Evolutionary conservation across 208 protist species (phyloP).

Genomic region (Trypanosoma conorhini): DNA sequence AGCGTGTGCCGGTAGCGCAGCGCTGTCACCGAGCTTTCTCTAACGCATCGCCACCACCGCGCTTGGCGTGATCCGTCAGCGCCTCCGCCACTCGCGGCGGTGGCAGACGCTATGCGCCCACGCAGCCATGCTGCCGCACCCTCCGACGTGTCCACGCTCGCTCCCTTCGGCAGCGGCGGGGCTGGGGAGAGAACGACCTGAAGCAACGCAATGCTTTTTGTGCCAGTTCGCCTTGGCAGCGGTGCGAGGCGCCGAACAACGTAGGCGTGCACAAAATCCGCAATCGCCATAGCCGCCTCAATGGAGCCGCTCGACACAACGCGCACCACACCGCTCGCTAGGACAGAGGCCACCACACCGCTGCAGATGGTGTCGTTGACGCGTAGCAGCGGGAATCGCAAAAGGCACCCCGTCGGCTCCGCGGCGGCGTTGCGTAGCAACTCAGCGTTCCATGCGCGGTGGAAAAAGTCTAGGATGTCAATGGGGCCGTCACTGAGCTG

Average conservation of each 20-base stretch:
- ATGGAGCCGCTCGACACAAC: constrained; percentile 30
- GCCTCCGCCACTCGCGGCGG: too few species aligned
- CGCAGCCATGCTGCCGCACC: constrained; percentile 24
- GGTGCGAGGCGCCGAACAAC: constrained; percentile 6
- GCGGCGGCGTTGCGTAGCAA: constrained; percentile 27
- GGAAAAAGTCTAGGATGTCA: constrained; percentile 31
- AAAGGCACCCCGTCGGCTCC: constrained; percentile 28
- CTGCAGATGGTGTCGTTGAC: constrained; percentile 21
- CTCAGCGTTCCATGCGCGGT: constrained; percentile 41
- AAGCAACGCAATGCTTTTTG: constrained; percentile 28
- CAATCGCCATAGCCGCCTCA: constrained; percentile 22
- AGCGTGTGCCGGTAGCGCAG: constrained; percentile 10
- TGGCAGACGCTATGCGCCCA: constrained; percentile 10
- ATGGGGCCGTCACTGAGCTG: constrained; percentile 16
- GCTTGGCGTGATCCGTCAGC: neutral
- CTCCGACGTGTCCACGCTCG: constrained; percentile 11
- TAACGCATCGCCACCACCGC: constrained; percentile 16
- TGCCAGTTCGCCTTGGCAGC: neutral
- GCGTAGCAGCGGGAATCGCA: constrained; percentile 40
- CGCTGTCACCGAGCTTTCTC: constrained; percentile 6
- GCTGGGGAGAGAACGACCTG: constrained; percentile 9
- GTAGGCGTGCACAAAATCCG: constrained; percentile 28
- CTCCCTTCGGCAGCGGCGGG: neutral
- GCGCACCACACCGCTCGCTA: constrained; percentile 25
- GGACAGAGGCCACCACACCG: constrained; percentile 33